Evolutionary conservation across 331 rosid genomes (phyloP).

Genomic region (Rhamnella rubrinervis): DNA sequence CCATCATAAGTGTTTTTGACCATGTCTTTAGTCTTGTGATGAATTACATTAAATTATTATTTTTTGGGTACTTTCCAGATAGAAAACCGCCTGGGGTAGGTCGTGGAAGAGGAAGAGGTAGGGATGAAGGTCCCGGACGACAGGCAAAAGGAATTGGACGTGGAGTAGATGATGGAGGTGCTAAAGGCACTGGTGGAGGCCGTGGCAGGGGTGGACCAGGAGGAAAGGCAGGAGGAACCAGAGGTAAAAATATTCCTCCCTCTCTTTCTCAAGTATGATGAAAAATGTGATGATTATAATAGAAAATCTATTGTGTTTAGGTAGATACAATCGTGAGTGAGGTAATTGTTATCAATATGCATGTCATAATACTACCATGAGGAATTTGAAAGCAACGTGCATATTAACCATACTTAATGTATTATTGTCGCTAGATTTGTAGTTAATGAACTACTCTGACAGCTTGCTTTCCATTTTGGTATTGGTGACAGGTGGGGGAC

Average conservation of each 20-base stretch:
- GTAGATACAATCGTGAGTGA: neutral
- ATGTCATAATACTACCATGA: neutral
- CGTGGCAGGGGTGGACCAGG: slow-evolving; percentile 90
- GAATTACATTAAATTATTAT: neutral
- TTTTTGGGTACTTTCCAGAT: slow-evolving; percentile 47
- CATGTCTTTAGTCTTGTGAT: neutral
- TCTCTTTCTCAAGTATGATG: neutral
- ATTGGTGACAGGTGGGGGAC: slow-evolving; percentile 19
- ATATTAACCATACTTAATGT: neutral
- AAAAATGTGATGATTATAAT: neutral
- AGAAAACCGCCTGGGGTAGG: slow-evolving; percentile 98
- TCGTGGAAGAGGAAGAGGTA: slow-evolving; percentile 90
- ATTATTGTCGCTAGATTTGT: neutral
- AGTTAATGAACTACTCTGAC: neutral
- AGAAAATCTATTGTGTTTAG: neutral
- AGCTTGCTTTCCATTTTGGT: neutral
- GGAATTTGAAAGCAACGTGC: neutral
- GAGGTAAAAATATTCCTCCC: slow-evolving; percentile 51
- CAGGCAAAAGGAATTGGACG: slow-evolving; percentile 90
- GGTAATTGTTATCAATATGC: neutral
- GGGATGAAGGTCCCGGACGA: slow-evolving; percentile 85
- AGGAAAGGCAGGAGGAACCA: slow-evolving; percentile 73
- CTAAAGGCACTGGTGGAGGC: slow-evolving; percentile 77
- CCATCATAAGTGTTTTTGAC: neutral
- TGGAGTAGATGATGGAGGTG: slow-evolving; percentile 76